Evolutionary conservation across 495 filamentous ascomycete species (phyloP).

Genomic region (Saxophila tyrrhenica): DNA sequence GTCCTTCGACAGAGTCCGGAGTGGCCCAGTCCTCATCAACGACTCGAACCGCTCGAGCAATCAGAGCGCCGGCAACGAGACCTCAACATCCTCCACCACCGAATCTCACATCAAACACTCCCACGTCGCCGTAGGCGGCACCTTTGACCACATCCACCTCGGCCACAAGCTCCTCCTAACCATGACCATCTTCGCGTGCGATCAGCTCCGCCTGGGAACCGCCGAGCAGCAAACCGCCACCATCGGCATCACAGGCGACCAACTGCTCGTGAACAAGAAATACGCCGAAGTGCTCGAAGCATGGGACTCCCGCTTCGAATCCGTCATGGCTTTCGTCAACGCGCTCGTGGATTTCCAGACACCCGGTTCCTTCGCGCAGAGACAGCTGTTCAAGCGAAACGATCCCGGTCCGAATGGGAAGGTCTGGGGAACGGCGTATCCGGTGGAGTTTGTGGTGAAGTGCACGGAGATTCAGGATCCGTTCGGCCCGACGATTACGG

Average conservation of each 20-base stretch:
- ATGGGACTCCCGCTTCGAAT: constrained; percentile 61
- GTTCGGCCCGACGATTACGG: constrained; percentile 85
- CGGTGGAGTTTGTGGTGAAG: constrained; percentile 44
- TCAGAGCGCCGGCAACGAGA: background rate
- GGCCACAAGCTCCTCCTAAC: constrained; percentile 94
- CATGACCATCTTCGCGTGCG: constrained; percentile 62
- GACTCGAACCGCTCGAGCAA: background rate
- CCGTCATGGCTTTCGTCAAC: constrained; percentile 58
- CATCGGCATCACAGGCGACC: constrained; percentile 80
- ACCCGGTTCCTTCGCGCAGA: constrained; percentile 20
- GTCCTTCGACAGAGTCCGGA: background rate
- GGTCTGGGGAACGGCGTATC: constrained; percentile 37
- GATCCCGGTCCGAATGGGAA: constrained; percentile 41
- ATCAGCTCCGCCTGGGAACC: constrained; percentile 32
- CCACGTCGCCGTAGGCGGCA: constrained; percentile 77
- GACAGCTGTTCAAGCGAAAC: constrained; percentile 14
- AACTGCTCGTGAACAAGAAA: constrained; percentile 77
- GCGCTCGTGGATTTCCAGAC: constrained; percentile 51
- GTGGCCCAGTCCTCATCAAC: background rate
- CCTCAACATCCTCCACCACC: background rate
- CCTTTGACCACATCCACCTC: constrained; percentile 90
- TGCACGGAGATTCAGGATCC: constrained; percentile 78
- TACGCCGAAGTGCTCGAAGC: constrained; percentile 65
- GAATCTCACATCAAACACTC: constrained; percentile 20
- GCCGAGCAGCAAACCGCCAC: constrained; percentile 44